phyloP scores from a whole-genome alignment of 208 protist species.

The Acanthamoeba sp. region DNA sequence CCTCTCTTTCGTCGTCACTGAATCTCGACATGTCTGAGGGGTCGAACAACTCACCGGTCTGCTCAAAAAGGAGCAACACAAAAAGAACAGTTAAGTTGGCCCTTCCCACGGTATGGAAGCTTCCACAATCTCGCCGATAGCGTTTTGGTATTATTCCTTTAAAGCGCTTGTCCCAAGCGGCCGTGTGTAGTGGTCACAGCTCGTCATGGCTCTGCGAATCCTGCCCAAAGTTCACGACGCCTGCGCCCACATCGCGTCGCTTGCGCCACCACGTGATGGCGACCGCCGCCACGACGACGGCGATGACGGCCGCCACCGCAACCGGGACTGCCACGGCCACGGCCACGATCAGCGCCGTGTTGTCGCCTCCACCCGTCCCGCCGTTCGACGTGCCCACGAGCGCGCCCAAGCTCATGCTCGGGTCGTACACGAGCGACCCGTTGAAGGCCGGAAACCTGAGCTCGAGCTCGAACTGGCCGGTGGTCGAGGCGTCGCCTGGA shows the following conservation, averaged over 20 bases:
- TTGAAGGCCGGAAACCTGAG: neutral
- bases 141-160: too few relatives aligned
- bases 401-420: neutral
- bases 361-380: neutral
- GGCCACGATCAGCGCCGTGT: neutral
- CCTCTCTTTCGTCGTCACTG: neutral
- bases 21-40: too few relatives aligned
- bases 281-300: neutral
- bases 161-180: too few relatives aligned
- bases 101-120: too few relatives aligned
- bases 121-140: too few relatives aligned
- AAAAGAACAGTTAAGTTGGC: too few relatives aligned
- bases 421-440: neutral
- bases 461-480: neutral
- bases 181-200: too few relatives aligned
- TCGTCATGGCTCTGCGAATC: too few relatives aligned
- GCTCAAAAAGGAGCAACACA: too few relatives aligned
- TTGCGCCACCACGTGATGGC: neutral
- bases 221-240: neutral
- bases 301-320: neutral
- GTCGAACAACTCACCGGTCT: too few relatives aligned
- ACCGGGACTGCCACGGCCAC: neutral
- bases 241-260: too few relatives aligned
- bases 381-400: neutral
- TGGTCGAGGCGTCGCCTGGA: too few relatives aligned